A percentile compares a stretch with the other conserved stretches of the same genome.
Evolutionary conservation across 805 yeast genomes (phyloP).

Genomic region (Candida odintsovae): DNA sequence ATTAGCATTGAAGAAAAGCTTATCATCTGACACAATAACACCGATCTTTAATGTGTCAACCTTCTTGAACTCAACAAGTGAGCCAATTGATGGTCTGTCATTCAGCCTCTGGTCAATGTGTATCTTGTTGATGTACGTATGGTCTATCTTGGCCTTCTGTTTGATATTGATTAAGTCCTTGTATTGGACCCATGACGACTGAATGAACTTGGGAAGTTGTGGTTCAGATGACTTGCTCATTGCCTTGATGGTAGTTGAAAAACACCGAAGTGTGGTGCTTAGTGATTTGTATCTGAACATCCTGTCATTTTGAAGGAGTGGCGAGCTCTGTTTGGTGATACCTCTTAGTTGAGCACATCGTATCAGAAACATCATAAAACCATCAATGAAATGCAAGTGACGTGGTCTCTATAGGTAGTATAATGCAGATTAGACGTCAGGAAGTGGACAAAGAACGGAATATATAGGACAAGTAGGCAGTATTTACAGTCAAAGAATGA

Average conservation of each 20-base stretch:
- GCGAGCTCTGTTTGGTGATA: not conserved
- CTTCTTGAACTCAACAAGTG: conserved; percentile 5
- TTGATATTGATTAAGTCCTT: not conserved
- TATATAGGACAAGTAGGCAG: not conserved
- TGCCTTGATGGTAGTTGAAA: not conserved
- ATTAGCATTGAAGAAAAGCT: conserved; percentile 6
- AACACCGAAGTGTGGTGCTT: not conserved
- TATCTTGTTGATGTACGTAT: not conserved
- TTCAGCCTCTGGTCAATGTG: conserved; percentile 1
- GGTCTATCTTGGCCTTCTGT: not conserved
- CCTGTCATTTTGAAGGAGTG: not conserved
- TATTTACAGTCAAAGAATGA: no score
- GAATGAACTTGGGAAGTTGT: not conserved
- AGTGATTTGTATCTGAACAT: not conserved
- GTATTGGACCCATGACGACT: not conserved
- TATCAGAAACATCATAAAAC: not conserved
- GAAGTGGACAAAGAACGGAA: not conserved
- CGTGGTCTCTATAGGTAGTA: not conserved
- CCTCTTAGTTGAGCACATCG: not conserved
- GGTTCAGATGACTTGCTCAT: not conserved
- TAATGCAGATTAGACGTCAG: not conserved
- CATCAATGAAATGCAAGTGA: not conserved
- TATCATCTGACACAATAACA: conserved; percentile 6
- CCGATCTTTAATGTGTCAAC: conserved; percentile 2
- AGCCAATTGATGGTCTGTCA: conserved; percentile 7